Conservation (phyloP, 2,329 filamentous ascomycete species). For the Ciborinia camelliae region DNA sequence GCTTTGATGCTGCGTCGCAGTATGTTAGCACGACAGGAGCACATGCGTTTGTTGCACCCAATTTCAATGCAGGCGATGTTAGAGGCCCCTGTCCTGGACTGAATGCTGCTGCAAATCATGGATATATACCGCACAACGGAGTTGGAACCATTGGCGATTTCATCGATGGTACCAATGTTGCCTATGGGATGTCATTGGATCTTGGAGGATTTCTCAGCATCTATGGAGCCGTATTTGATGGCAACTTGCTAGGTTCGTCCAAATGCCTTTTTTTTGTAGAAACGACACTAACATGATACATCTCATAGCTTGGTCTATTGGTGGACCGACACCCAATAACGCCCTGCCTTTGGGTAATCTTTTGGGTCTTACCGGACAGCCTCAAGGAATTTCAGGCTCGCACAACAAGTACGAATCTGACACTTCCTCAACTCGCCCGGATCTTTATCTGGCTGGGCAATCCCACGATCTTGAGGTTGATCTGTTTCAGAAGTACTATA, state of each 20-base stretch:
- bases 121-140: conserved; percentile 41
- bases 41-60: conserved; percentile 23
- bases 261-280: background rate
- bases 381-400: conserved; percentile 45
- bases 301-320: conserved; percentile 2
- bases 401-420: conserved; percentile 53
- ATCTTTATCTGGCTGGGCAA: conserved; percentile 38
- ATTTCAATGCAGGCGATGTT: conserved; percentile 25
- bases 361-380: conserved; percentile 36
- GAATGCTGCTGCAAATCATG: conserved; percentile 43
- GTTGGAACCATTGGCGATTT: conserved; percentile 33
- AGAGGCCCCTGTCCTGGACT: conserved; percentile 39
- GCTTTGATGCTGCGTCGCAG: conserved; percentile 9
- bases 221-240: conserved; percentile 1
- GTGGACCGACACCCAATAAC: conserved; percentile 4
- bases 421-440: conserved; percentile 48
- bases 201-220: conserved; percentile 5
- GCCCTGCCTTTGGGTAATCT: conserved; percentile 27
- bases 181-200: conserved; percentile 14
- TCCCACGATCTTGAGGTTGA: conserved; percentile 6
- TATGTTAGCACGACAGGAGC: conserved; percentile 17
- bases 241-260: background rate
- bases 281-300: background rate
- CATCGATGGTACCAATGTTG: conserved; percentile 32
- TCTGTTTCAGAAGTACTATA: conserved; percentile 13